Conservation (phyloP, 2,329 filamentous ascomycete species). For the Bipolaris sorokiniana region DNA sequence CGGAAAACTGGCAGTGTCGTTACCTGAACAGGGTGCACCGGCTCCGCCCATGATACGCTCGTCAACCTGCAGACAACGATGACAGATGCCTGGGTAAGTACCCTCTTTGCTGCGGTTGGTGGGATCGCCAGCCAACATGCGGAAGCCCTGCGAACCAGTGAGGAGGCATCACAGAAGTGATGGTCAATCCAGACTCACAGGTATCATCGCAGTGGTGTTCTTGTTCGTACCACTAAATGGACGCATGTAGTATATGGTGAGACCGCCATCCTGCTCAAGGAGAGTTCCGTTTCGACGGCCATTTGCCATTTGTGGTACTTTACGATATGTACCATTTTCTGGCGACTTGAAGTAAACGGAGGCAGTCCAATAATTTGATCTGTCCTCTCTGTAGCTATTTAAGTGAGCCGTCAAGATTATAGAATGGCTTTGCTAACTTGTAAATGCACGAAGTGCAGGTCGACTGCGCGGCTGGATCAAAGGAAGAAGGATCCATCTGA, state of each 20-base stretch:
- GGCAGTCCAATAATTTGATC: constrained; percentile 42
- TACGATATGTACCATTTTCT: constrained; percentile 40
- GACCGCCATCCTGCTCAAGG: constrained; percentile 33
- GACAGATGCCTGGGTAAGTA: constrained; percentile 39
- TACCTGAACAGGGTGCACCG: constrained; percentile 46
- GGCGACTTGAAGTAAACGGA: constrained; percentile 35
- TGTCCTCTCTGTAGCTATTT: neutral
- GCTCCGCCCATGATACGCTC: constrained; percentile 35
- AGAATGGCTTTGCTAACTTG: neutral
- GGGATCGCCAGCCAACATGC: constrained; percentile 56
- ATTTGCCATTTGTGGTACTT: constrained; percentile 38
- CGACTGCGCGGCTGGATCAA: constrained; percentile 12
- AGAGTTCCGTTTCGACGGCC: constrained; percentile 16
- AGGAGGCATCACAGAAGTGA: constrained; percentile 14
- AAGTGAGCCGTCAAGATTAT: neutral
- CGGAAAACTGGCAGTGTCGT: constrained; percentile 48
- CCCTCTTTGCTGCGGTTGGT: constrained; percentile 35
- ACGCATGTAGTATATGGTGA: constrained; percentile 43
- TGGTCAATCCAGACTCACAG: constrained; percentile 21
- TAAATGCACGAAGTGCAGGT: constrained; percentile 42
- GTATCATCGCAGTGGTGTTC: constrained; percentile 36
- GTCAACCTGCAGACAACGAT: constrained; percentile 42
- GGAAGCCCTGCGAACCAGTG: constrained; percentile 44
- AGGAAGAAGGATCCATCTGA: neutral
- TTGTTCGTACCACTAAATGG: constrained; percentile 37